Percentiles rank a stretch among this genome's conserved stretches.
These are phyloP conservation scores for Ophiostoma sp. DNA, from an alignment of 2,329 filamentous ascomycete species.

Conservation along the genomic window DNA sequence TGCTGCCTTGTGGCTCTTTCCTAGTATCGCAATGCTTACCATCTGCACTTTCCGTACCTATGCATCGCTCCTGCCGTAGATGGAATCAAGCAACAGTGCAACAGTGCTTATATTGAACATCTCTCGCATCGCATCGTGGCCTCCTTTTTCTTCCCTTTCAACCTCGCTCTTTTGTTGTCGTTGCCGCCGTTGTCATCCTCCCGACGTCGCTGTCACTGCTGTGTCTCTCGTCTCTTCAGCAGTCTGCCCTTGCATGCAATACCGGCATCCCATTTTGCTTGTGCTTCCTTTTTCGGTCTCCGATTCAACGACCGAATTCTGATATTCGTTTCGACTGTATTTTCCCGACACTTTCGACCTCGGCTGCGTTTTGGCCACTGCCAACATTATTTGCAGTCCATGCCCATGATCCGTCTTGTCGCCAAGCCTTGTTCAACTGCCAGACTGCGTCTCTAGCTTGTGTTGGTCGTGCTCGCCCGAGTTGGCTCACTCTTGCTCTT, in stretches of 20 bases:
- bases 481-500: not conserved
- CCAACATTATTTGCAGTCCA: not conserved
- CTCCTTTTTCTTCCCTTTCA: not conserved
- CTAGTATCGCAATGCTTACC: not conserved
- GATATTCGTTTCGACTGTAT: not conserved
- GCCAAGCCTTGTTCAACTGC: not conserved
- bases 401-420: not conserved
- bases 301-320: not conserved
- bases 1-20: not conserved
- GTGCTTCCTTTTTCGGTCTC: not conserved
- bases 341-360: not conserved
- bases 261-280: not conserved
- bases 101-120: not conserved
- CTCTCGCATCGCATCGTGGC: not conserved
- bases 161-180: not conserved
- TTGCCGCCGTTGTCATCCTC: not conserved
- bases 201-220: not conserved
- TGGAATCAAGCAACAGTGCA: not conserved
- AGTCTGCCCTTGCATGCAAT: not conserved
- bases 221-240: not conserved
- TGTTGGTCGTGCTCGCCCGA: not conserved
- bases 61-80: not conserved
- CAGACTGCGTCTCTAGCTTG: not conserved
- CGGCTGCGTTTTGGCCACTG: too few relatives aligned
- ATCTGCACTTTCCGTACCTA: not conserved